Evolutionary conservation across 2,329 filamentous ascomycete species (phyloP).

Genomic region (Aspergillus sp.): DNA sequence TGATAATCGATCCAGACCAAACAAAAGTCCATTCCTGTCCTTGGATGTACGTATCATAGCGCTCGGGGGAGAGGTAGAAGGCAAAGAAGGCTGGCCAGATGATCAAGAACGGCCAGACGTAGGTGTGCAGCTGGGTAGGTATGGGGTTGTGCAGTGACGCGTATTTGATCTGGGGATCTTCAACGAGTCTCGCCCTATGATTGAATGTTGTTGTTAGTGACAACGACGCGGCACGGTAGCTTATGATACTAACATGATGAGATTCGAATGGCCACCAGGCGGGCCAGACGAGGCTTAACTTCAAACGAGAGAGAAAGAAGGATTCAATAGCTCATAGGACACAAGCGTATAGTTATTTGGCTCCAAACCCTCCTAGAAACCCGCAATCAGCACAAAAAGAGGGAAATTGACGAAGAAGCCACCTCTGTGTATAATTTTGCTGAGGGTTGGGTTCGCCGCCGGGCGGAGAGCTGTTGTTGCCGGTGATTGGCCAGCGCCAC

Average conservation of each 20-base stretch:
- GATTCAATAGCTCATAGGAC: conserved; percentile 28
- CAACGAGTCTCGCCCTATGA: conserved; percentile 76
- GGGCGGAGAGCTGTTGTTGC: conserved; percentile 9
- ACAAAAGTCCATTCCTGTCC: conserved; percentile 99
- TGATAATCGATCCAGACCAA: conserved; percentile 85
- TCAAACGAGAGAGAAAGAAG: conserved; percentile 7
- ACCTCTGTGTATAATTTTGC: conserved; percentile 28
- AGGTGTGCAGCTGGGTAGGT: conserved; percentile 76
- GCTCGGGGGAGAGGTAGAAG: conserved; percentile 77
- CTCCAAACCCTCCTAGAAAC: background rate
- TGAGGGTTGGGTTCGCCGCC: conserved; percentile 23
- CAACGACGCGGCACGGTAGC: conserved; percentile 10
- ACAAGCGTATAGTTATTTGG: conserved; percentile 6
- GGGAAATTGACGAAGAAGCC: conserved; percentile 23
- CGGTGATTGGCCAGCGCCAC: conserved; percentile 21
- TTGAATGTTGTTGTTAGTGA: conserved; percentile 18
- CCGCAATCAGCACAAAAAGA: conserved; percentile 1
- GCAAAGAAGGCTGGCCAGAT: conserved; percentile 90
- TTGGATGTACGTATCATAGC: conserved; percentile 87
- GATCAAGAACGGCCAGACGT: conserved; percentile 89
- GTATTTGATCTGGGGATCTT: conserved; percentile 84
- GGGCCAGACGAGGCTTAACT: conserved; percentile 23
- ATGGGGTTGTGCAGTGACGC: conserved; percentile 87
- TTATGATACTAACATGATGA: conserved; percentile 25
- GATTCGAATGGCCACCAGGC: conserved; percentile 29